These are phyloP conservation scores for Mycena galericulata DNA, from an alignment of 768 basidiomycete species.

Conservation along the genomic window DNA sequence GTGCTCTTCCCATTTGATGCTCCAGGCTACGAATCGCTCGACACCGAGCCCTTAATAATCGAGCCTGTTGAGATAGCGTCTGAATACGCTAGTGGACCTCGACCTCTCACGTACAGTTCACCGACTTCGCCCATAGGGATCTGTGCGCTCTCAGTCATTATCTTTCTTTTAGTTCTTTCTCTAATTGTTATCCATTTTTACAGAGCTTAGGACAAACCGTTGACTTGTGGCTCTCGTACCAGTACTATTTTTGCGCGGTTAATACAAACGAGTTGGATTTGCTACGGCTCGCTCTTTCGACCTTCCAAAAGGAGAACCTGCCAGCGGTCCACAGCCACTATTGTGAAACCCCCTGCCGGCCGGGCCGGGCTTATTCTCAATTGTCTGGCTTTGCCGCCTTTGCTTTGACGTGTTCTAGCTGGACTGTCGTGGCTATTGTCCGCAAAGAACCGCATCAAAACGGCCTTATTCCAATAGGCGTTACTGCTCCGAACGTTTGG, in stretches of 20 bases:
- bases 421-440: conserved; percentile 22
- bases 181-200: conserved; percentile 17
- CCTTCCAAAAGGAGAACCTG: conserved; percentile 1
- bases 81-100: conserved; percentile 43
- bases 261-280: background rate
- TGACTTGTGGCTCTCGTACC: background rate
- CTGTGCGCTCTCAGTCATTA: conserved; percentile 14
- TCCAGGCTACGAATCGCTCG: conserved; percentile 42
- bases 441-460: conserved; percentile 22
- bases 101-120: conserved; percentile 45
- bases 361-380: background rate
- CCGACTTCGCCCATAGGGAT: conserved; percentile 28
- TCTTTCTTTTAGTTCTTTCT: background rate
- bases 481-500: conserved; percentile 3
- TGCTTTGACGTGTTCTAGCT: conserved; percentile 8
- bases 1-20: conserved; percentile 52
- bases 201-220: background rate
- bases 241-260: conserved; percentile 18
- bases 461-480: conserved; percentile 17
- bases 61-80: conserved; percentile 51
- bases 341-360: conserved; percentile 1
- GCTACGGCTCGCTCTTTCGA: background rate
- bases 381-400: conserved; percentile 13
- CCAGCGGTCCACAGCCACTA: conserved; percentile 26
- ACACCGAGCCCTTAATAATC: conserved; percentile 41